Base-by-base conservation (phyloP, 192 early-diverging fungal genomes). In the Backusella tuberculispora region DNA sequence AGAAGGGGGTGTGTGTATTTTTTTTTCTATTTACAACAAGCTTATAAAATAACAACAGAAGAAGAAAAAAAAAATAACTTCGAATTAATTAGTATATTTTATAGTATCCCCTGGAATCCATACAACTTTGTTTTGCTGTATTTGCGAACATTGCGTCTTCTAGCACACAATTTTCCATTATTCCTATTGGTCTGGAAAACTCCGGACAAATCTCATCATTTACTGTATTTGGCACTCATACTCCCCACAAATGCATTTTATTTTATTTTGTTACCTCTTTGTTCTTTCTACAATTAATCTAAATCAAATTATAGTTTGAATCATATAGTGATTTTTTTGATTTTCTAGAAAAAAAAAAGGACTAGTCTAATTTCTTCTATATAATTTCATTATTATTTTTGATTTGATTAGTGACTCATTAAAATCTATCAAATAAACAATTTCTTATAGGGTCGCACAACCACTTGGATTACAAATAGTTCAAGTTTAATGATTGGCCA, bases 121-220 rank as follows among this genome's bases (percentile, higher is more conserved):
- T 29, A 69, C 21, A 44, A 44, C 68, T 38, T 40, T 66, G 15
- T 34, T 38, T 66, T 69, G 45, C 68, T 69, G 43, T 75, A 37
- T 72, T 75, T 66, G 76, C 76, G 76, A 78, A 78, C 71, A 68
- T 73, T 72, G 42, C 46, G 66, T 68, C 63, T 68, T 72, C 43
- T 60, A 78, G 76, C 76, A 78, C 76, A 78, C 76, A 78, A 78
- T 78, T 60, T 78, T 65, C 37, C 14, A 38, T 1, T 24, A 3
- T 4, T 46, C 63, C 56, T 13, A 78, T 78, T 78, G 76, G 76
- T 53, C 8, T 3, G 26, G 19, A 66, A 45, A 37, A 63, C 48
- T 68, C 74, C 74, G 74, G 43, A 5, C 19, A 56, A 72, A 67
- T 42, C 41, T 60, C 53, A 60, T 60, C 53, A 60, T 60, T 60